phyloP scores from a whole-genome alignment of 202 grass and related monocot species.

The Zizania palustris region DNA sequence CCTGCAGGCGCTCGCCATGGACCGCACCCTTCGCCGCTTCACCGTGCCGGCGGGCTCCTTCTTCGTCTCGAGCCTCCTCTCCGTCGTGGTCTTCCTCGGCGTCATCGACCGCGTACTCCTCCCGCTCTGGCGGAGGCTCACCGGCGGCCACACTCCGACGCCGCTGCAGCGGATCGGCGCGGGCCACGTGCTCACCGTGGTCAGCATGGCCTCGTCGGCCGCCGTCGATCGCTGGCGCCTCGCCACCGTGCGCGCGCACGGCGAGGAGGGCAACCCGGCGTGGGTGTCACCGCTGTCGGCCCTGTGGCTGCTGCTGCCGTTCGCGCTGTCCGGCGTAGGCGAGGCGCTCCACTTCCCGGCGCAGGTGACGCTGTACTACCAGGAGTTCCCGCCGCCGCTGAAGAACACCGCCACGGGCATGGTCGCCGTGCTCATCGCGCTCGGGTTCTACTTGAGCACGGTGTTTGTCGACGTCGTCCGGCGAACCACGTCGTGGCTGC shows the following conservation, averaged over 20 bases:
- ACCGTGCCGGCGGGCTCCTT: conserved; percentile 63
- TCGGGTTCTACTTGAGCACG: conserved; percentile 81
- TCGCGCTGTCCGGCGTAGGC: conserved; percentile 51
- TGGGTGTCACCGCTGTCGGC: conserved; percentile 73
- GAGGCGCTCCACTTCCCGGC: conserved; percentile 70
- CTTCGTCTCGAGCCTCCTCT: conserved; percentile 5
- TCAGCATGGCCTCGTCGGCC: conserved; percentile 59
- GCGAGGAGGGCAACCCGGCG: conserved; percentile 31
- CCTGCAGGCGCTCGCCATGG: conserved; percentile 76
- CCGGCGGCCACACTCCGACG: conserved; percentile 40
- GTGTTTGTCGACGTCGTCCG: conserved; percentile 51
- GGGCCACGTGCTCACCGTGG: conserved; percentile 53
- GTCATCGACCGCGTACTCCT: conserved; percentile 59
- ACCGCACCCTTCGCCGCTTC: conserved; percentile 62
- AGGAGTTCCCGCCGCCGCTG: conserved; percentile 68
- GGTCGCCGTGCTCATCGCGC: conserved; percentile 53
- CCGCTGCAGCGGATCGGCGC: conserved; percentile 61
- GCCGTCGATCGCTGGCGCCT: conserved; percentile 47
- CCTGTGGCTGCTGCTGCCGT: conserved; percentile 67
- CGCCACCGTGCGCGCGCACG: conserved; percentile 43
- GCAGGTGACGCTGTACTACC: conserved; percentile 74
- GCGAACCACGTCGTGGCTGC: conserved; percentile 57
- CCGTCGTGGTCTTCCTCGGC: conserved; percentile 45
- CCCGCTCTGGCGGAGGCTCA: conserved; percentile 50
- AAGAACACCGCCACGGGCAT: conserved; percentile 76